Evolutionary conservation across 345 rosid species (phyloP).

Genomic region (Eucalyptus paniculata): DNA sequence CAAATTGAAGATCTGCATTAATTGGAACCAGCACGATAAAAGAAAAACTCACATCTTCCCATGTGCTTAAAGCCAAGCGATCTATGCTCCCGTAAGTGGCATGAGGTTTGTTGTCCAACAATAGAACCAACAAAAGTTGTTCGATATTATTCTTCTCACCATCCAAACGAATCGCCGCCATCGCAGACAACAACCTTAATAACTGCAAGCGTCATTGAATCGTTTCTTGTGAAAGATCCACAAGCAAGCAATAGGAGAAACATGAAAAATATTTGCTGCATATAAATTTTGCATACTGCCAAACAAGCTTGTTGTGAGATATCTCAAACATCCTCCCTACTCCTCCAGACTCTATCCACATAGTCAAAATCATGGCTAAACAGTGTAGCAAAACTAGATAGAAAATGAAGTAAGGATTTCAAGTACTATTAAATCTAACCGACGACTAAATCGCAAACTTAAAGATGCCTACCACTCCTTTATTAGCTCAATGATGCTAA

Average conservation of each 20-base stretch:
- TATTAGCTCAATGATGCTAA: too few relatives aligned
- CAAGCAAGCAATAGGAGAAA: constrained; percentile 5
- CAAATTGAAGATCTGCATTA: too few relatives aligned
- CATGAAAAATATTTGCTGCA: neutral
- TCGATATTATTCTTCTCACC: constrained; percentile 61
- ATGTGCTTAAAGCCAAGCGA: constrained; percentile 82
- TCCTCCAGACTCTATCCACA: constrained; percentile 93
- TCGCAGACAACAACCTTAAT: constrained; percentile 63
- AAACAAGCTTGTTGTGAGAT: constrained; percentile 79
- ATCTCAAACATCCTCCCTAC: constrained; percentile 82
- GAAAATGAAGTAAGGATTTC: neutral
- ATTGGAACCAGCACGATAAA: too few relatives aligned
- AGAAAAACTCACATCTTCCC: constrained; percentile 61
- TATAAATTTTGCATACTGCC: constrained; percentile 29
- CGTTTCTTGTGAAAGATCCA: constrained; percentile 18
- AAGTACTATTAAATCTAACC: too few relatives aligned
- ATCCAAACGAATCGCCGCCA: constrained; percentile 68
- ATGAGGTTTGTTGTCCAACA: constrained; percentile 32
- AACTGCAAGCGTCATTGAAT: constrained; percentile 18
- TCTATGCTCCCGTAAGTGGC: constrained; percentile 47
- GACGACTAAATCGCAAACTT: too few relatives aligned
- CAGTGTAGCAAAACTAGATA: constrained; percentile 40
- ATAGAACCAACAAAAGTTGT: constrained; percentile 34
- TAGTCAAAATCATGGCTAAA: constrained; percentile 90
- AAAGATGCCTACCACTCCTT: too few relatives aligned